phyloP scores from a whole-genome alignment of 2,329 filamentous ascomycete genomes.

The Neonectria faginata region DNA sequence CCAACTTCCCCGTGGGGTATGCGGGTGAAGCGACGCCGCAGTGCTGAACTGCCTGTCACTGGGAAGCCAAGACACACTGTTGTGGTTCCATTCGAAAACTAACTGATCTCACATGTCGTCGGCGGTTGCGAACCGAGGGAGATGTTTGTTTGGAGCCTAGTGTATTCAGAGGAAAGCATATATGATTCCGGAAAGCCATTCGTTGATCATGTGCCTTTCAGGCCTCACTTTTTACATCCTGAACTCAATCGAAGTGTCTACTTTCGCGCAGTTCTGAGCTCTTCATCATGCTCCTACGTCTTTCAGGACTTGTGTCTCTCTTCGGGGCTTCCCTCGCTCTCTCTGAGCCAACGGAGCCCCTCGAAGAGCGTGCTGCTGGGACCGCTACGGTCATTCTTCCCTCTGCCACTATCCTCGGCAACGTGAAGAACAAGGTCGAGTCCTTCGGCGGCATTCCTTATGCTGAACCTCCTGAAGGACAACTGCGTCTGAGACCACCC shows the following conservation, averaged over 20 bases:
- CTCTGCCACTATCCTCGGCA: conserved; percentile 1
- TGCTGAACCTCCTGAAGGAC: conserved; percentile 68
- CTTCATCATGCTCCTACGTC: background rate
- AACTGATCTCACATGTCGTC: background rate
- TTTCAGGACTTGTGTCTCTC: background rate
- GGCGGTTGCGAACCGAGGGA: background rate
- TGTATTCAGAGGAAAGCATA: background rate
- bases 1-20: background rate
- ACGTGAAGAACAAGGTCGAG: conserved; percentile 56
- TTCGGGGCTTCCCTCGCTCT: background rate
- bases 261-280: background rate
- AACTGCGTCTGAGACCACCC: conserved; percentile 70
- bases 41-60: background rate
- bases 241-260: background rate
- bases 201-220: background rate
- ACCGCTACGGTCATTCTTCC: background rate
- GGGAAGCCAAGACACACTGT: background rate
- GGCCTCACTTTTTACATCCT: background rate
- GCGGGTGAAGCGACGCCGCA: background rate
- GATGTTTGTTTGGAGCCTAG: background rate
- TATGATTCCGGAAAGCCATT: background rate
- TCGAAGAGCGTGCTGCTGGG: conserved; percentile 5
- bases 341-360: background rate
- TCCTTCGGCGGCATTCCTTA: conserved; percentile 74
- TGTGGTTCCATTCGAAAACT: background rate